These are phyloP conservation scores for Cryptococcus sp. DNA, from an alignment of 1,284 basidiomycete genomes.

Conservation along the genomic window DNA sequence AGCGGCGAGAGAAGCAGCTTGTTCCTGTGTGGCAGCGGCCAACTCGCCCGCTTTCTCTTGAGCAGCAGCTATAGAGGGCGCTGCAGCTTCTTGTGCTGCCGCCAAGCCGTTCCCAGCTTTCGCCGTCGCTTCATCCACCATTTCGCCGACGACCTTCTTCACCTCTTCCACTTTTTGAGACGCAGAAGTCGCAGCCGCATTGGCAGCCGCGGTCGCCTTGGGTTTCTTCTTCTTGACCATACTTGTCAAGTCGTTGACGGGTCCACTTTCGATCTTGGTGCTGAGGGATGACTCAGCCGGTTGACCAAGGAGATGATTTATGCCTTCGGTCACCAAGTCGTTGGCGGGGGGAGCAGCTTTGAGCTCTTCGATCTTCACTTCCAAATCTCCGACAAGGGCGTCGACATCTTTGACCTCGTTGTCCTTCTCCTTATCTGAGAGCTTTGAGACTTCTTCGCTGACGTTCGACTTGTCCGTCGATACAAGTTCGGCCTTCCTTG, in stretches of 20 bases:
- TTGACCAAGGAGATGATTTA: slow-evolving; percentile 50
- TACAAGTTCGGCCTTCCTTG: slow-evolving; percentile 64
- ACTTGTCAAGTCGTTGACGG: slow-evolving; percentile 75
- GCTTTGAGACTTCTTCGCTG: slow-evolving; percentile 42
- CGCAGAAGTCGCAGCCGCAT: slow-evolving; percentile 28
- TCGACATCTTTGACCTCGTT: slow-evolving; percentile 73
- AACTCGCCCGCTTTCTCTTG: background rate
- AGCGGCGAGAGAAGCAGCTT: background rate
- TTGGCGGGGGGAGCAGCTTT: slow-evolving; percentile 70
- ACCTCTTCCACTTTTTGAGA: slow-evolving; percentile 2
- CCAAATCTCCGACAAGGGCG: slow-evolving; percentile 74
- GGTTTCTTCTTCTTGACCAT: slow-evolving; percentile 79
- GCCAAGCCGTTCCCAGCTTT: slow-evolving; percentile 2
- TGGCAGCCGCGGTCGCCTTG: slow-evolving; percentile 33
- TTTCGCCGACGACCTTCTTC: slow-evolving; percentile 14
- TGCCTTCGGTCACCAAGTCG: slow-evolving; percentile 51
- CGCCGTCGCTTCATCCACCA: slow-evolving; percentile 7
- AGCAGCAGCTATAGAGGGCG: slow-evolving; percentile 64
- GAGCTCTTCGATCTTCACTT: slow-evolving; percentile 84
- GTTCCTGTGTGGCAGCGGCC: background rate
- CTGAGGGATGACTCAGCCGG: slow-evolving; percentile 11
- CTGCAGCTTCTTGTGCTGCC: background rate
- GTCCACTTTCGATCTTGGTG: slow-evolving; percentile 33
- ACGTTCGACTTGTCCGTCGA: slow-evolving; percentile 18
- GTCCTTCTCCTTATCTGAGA: slow-evolving; percentile 69